Base-by-base conservation (phyloP, 75 land plant genomes). In the Picea sitchensis region DNA sequence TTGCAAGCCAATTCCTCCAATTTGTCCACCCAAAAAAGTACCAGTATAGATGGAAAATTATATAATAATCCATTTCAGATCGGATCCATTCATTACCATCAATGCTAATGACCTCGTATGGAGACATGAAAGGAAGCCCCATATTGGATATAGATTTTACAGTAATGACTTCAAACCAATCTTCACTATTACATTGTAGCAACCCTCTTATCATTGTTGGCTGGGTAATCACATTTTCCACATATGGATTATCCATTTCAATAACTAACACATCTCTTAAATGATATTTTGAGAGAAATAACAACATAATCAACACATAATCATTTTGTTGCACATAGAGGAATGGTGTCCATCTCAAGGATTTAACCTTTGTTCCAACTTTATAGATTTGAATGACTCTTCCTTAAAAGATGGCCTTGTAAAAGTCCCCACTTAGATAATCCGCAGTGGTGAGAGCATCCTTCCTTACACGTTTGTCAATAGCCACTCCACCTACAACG, bases 301-400 rank as follows among this genome's bases (percentile, higher is more conserved):
- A 73, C 54, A 96, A 76, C 67, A 92, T 91, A 71, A 89, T 92
- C 67, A 94, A 76, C 98, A 96, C 93, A 11, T 94, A 89, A 84
- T 92, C 93, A 61, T 94, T 90, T 47, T 72, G 78, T 72, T 86
- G 85, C 77, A 94, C 88, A 59, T 94, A 96, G 31, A 96, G 77
- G 76, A 94, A 92, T 61, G 98, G 94, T 14, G 91, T 90, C 94
- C 91, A 93, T 15, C 92, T 77, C 61, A 68, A 95, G 34, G 91
- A 83, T 65, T 86, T 87, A 2, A 95, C 61, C 44, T 93, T 86
- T 47, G 89, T 84, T 79, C 76, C 74, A 17, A 93, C 98, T 23
- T 88, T 92, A 57, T 91, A 85, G n/a, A 94, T 92, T 75, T 92
- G 92, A 82, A 96, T 94, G n/a, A 96, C 96, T 77, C 93, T 96